These are phyloP conservation scores for Exophiala bonariae DNA, from an alignment of 2,329 filamentous ascomycete species.

Conservation along the genomic window DNA sequence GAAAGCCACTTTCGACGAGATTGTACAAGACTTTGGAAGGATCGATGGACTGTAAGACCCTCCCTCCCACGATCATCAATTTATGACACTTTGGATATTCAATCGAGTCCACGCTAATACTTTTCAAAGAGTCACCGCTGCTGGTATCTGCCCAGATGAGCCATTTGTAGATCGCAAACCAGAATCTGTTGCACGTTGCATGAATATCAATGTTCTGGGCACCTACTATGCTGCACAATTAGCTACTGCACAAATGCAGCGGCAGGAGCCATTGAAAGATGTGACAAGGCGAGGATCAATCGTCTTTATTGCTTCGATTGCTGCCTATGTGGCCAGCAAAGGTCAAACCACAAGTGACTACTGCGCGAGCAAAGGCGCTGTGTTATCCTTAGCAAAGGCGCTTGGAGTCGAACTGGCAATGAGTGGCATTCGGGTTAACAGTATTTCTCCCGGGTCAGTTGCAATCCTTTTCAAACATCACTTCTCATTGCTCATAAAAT, in stretches of 20 bases:
- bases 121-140: slow-evolving; percentile 29
- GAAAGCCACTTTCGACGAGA: slow-evolving; percentile 3
- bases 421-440: slow-evolving; percentile 34
- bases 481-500: slow-evolving; percentile 19
- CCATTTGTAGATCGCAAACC: slow-evolving; percentile 29
- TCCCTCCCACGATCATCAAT: too few species aligned
- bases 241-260: neutral
- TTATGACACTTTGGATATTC: too few species aligned
- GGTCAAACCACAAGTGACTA: slow-evolving; percentile 47
- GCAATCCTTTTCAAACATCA: too few species aligned
- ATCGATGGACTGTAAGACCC: slow-evolving; percentile 13
- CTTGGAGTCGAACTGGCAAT: slow-evolving; percentile 51
- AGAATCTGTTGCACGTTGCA: slow-evolving; percentile 34
- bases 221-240: neutral
- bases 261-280: neutral
- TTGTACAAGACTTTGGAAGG: slow-evolving; percentile 9
- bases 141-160: slow-evolving; percentile 31
- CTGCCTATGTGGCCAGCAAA: slow-evolving; percentile 33
- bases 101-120: neutral
- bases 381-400: slow-evolving; percentile 72
- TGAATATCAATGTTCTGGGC: slow-evolving; percentile 29
- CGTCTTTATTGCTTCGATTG: slow-evolving; percentile 36
- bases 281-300: too few species aligned
- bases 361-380: slow-evolving; percentile 71
- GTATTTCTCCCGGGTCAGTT: slow-evolving; percentile 29